Conservation (phyloP, 129 eudicot genomes). For the Smallanthus sonchifolius region DNA sequence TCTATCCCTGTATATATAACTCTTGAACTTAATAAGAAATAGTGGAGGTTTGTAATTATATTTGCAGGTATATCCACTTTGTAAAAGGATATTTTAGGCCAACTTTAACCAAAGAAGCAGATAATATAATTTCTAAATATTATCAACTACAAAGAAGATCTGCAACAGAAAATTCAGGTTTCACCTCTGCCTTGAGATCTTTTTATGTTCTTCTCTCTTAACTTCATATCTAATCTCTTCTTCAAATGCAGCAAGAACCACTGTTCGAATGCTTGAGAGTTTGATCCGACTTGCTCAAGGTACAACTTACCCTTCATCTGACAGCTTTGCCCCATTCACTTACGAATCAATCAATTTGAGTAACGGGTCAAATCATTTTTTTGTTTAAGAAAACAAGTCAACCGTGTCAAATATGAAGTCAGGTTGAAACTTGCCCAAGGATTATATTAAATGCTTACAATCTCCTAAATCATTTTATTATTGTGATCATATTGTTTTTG, state of each 20-base stretch:
- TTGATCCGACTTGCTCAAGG: slow-evolving; percentile 97
- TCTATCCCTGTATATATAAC: not conserved
- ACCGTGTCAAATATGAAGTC: not conserved
- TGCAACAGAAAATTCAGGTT: slow-evolving; percentile 82
- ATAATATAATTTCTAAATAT: slow-evolving; percentile 75
- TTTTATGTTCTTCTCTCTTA: not conserved
- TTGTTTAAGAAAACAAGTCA: not conserved
- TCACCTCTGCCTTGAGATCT: not conserved
- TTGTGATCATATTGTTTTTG: not conserved
- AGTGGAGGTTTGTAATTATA: slow-evolving; percentile 2
- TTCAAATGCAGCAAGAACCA: slow-evolving; percentile 72
- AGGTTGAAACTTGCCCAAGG: not conserved
- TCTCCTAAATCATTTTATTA: not conserved
- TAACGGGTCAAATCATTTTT: not conserved
- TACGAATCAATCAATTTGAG: too few relatives aligned
- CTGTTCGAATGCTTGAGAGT: slow-evolving; percentile 95
- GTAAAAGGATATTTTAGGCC: slow-evolving; percentile 83
- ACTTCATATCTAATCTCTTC: slow-evolving; percentile 2
- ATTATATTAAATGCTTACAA: not conserved
- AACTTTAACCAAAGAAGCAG: slow-evolving; percentile 80
- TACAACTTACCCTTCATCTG: slow-evolving; percentile 5
- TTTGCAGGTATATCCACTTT: slow-evolving; percentile 68
- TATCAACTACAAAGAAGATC: slow-evolving; percentile 93
- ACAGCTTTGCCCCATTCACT: not conserved
- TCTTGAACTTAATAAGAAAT: not conserved